These are phyloP conservation scores for Medicago lupulina DNA, from an alignment of 306 rosid species.

Conservation along the genomic window DNA sequence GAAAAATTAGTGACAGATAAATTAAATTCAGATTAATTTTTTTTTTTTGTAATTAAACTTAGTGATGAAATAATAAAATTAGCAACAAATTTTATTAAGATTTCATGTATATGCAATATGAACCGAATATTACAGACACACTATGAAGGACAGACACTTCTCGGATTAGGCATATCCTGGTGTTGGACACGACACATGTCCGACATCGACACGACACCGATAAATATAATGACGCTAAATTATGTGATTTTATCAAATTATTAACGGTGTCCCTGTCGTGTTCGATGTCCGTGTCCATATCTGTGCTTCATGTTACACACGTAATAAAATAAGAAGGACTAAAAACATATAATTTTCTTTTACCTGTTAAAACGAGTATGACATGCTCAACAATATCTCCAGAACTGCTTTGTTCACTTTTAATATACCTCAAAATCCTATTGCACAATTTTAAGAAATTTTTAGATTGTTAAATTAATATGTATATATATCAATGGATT, in stretches of 20 bases:
- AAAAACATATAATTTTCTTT: not conserved
- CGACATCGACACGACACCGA: too few species aligned
- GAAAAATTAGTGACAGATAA: not conserved
- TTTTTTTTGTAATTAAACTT: not conserved
- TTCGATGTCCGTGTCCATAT: not conserved
- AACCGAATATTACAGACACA: not conserved
- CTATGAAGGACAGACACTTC: too few species aligned
- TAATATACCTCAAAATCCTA: conserved; percentile 79
- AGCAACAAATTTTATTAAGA: not conserved
- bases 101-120: not conserved
- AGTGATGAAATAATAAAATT: not conserved
- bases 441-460: conserved; percentile 22
- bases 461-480: conserved; percentile 1
- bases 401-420: conserved; percentile 51
- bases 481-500: not conserved
- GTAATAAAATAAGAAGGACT: not conserved
- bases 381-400: conserved; percentile 54
- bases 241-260: too few species aligned
- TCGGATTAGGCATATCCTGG: too few species aligned
- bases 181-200: too few species aligned
- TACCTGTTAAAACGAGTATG: conserved; percentile 81
- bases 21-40: not conserved
- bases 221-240: too few species aligned
- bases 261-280: too few species aligned
- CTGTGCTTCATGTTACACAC: not conserved